These are phyloP conservation scores for Diospyros kaki DNA, from an alignment of 148 eudicot genomes.

Conservation along the genomic window DNA sequence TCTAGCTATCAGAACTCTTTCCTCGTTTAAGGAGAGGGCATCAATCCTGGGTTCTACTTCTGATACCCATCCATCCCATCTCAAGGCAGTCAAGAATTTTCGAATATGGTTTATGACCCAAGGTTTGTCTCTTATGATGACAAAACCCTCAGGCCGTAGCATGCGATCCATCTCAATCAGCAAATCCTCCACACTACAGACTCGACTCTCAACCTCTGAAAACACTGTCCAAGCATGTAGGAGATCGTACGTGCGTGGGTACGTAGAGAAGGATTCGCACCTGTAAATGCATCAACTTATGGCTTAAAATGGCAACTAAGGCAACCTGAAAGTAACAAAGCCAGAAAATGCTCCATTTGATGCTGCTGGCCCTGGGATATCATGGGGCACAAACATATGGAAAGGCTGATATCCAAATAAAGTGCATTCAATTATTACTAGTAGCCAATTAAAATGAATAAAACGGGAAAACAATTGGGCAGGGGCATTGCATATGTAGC, in stretches of 20 bases:
- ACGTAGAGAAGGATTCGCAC: slow-evolving; percentile 81
- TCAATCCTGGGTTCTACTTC: slow-evolving; percentile 69
- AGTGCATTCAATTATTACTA: background rate
- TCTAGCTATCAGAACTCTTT: slow-evolving; percentile 58
- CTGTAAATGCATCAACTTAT: slow-evolving; percentile 23
- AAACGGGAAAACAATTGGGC: background rate
- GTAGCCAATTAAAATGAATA: background rate
- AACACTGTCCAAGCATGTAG: slow-evolving; percentile 74
- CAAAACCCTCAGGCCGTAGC: slow-evolving; percentile 58
- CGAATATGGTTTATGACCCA: slow-evolving; percentile 34
- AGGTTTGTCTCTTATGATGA: slow-evolving; percentile 59
- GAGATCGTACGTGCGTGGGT: slow-evolving; percentile 75
- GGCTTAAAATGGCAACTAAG: background rate
- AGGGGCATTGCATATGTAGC: background rate
- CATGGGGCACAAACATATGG: background rate
- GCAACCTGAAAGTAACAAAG: background rate
- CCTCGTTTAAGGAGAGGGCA: slow-evolving; percentile 54
- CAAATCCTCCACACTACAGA: slow-evolving; percentile 64
- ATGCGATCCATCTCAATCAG: slow-evolving; percentile 77
- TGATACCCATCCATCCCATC: slow-evolving; percentile 55
- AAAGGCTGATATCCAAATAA: background rate
- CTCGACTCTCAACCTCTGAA: slow-evolving; percentile 47
- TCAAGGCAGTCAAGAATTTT: slow-evolving; percentile 41
- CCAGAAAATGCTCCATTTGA: background rate
- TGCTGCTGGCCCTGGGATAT: background rate